These are phyloP conservation scores for Breynia disticha DNA, from an alignment of 441 rosid species.

Conservation along the genomic window DNA sequence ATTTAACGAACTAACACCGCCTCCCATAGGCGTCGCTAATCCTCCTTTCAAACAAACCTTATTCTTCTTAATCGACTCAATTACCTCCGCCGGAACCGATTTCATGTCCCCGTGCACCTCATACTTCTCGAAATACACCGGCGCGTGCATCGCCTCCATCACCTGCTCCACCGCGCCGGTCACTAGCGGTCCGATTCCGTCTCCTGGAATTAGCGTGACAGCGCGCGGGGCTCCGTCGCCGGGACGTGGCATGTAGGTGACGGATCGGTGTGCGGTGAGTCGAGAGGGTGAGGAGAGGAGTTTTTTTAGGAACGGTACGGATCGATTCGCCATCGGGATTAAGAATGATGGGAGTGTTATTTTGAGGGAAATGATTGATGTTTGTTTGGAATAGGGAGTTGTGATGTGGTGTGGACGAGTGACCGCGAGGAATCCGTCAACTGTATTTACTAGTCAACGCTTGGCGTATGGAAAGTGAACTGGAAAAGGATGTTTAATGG, in stretches of 20 bases:
- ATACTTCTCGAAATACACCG: constrained; percentile 73
- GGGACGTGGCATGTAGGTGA: constrained; percentile 97
- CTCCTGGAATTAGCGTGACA: constrained; percentile 81
- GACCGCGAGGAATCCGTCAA: too few species aligned
- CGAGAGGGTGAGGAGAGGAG: constrained; percentile 8
- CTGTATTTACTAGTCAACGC: too few species aligned
- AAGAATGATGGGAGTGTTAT: too few species aligned
- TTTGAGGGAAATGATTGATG: too few species aligned
- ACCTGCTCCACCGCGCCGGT: constrained; percentile 87
- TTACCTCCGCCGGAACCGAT: constrained; percentile 58
- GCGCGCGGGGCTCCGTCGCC: constrained; percentile 80
- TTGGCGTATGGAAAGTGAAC: too few species aligned
- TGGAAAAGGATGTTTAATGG: too few species aligned
- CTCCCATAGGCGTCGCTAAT: constrained; percentile 79
- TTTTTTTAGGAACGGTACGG: constrained; percentile 20
- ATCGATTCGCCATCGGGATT: constrained; percentile 27
- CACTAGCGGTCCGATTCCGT: constrained; percentile 81
- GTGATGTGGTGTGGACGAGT: too few species aligned
- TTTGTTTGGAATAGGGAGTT: too few species aligned
- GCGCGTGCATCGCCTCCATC: constrained; percentile 96
- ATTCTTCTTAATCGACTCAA: constrained; percentile 84
- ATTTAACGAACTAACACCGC: constrained; percentile 83
- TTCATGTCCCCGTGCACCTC: constrained; percentile 90
- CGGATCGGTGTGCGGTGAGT: constrained; percentile 29
- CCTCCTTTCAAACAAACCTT: constrained; percentile 95